A percentile compares a stretch with the other conserved stretches of the same genome.
These are phyloP conservation scores for Fraxinus greggii DNA, from an alignment of 305 asterid species.

Conservation along the genomic window DNA sequence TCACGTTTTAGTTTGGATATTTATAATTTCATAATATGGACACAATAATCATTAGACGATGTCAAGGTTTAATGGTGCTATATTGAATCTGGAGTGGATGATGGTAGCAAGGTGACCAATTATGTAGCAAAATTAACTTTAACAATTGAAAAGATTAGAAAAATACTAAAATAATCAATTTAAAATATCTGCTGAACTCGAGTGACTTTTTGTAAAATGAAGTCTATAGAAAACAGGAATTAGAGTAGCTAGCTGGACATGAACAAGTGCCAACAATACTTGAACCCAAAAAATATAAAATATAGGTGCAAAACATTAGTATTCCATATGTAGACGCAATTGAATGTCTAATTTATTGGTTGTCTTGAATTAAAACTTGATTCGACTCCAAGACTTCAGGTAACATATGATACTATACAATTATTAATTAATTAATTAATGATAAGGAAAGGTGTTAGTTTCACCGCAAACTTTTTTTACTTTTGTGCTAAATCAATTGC, in stretches of 20 bases:
- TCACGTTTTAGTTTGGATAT: background rate
- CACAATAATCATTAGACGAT: background rate
- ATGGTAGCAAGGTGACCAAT: background rate
- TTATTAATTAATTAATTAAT: background rate
- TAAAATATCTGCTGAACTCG: background rate
- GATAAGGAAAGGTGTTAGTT: background rate
- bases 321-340: background rate
- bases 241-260: background rate
- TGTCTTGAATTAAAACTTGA: background rate
- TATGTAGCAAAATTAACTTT: background rate
- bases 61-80: background rate
- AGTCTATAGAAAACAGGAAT: background rate
- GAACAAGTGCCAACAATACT: background rate
- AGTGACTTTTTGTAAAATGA: no score
- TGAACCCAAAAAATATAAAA: no score
- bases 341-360: background rate
- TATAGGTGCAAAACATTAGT: background rate
- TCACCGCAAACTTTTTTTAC: background rate
- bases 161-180: background rate
- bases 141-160: background rate
- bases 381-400: background rate
- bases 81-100: no score
- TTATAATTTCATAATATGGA: no score
- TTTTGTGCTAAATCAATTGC: background rate
- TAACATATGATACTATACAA: background rate